A percentile compares a stretch with the other conserved stretches of the same genome.
phyloP scores from a whole-genome alignment of 768 basidiomycete species.

The Lentinula aciculospora region DNA sequence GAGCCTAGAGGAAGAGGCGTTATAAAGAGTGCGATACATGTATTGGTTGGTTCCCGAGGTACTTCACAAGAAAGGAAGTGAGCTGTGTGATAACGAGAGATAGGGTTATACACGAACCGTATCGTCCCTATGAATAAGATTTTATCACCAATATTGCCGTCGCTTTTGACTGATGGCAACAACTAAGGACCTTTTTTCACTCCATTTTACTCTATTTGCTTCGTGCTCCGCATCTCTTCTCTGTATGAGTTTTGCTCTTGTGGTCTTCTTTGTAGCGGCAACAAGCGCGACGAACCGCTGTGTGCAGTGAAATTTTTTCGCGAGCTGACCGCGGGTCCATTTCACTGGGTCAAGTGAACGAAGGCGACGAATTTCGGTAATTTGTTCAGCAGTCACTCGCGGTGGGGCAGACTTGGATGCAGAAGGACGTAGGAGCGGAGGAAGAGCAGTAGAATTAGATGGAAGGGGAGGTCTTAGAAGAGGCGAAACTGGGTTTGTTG shows the following conservation, averaged over 20 bases:
- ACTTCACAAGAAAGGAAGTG: not conserved
- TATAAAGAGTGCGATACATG: not conserved
- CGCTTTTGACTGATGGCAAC: slow-evolving; percentile 64
- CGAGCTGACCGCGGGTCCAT: slow-evolving; percentile 64
- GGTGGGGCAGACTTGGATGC: slow-evolving; percentile 23
- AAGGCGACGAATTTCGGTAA: slow-evolving; percentile 54
- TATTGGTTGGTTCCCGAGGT: not conserved
- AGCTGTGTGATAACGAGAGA: not conserved
- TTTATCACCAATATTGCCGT: slow-evolving; percentile 62
- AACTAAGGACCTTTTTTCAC: slow-evolving; percentile 58
- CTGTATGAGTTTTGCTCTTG: slow-evolving; percentile 36
- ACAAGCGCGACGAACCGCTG: slow-evolving; percentile 58
- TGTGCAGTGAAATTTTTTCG: slow-evolving; percentile 72
- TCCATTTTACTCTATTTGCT: slow-evolving; percentile 53
- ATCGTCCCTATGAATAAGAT: not conserved
- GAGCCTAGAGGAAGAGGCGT: not conserved
- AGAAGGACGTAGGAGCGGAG: slow-evolving; percentile 43
- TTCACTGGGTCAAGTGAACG: slow-evolving; percentile 49
- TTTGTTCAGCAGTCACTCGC: slow-evolving; percentile 44
- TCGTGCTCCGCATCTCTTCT: slow-evolving; percentile 43
- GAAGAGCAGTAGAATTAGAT: slow-evolving; percentile 26
- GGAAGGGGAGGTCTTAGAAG: slow-evolving; percentile 43
- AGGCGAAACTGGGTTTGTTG: slow-evolving; percentile 65
- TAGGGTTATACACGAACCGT: not conserved
- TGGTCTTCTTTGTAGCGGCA: slow-evolving; percentile 53